A percentile compares a stretch with the other conserved stretches of the same genome.
Evolutionary conservation across 169 alveolate species (phyloP).

Genomic region (Cryptosporidium baileyi): DNA sequence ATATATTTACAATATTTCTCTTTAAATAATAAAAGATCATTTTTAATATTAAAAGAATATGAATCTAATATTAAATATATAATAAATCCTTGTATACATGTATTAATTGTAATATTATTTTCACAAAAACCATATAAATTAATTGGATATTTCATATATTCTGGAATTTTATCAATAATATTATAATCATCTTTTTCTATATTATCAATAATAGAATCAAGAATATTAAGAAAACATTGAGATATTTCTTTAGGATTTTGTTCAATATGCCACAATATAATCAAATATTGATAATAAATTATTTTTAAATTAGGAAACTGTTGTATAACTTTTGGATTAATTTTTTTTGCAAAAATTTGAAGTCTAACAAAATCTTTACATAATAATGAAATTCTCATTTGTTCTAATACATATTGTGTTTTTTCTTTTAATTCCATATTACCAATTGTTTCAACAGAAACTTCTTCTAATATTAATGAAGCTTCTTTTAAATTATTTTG

Average conservation of each 20-base stretch:
- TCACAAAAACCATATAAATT: not conserved
- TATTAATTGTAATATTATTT: not conserved
- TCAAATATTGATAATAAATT: constrained; percentile 38
- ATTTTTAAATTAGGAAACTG: constrained; percentile 18
- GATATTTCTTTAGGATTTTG: constrained; percentile 58
- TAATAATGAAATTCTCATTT: constrained; percentile 73
- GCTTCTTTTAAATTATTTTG: constrained; percentile 75
- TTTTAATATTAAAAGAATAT: not conserved
- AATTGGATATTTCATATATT: constrained; percentile 42
- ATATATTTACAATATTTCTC: constrained; percentile 29
- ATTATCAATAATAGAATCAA: not conserved
- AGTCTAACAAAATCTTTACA: constrained; percentile 61
- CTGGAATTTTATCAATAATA: not conserved
- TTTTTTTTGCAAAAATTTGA: constrained; percentile 63
- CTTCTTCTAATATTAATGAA: constrained; percentile 74
- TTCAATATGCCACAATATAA: constrained; percentile 49
- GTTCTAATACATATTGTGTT: constrained; percentile 77
- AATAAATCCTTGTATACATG: constrained; percentile 50
- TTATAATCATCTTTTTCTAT: not conserved
- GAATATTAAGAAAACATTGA: not conserved
- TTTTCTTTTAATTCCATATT: constrained; percentile 78
- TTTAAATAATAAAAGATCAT: not conserved
- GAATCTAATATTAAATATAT: constrained; percentile 56
- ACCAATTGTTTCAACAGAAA: constrained; percentile 74
- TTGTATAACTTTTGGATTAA: constrained; percentile 35